These are phyloP conservation scores for Zymoseptoria tritici DNA, from an alignment of 2,329 filamentous ascomycete genomes.

Conservation along the genomic window DNA sequence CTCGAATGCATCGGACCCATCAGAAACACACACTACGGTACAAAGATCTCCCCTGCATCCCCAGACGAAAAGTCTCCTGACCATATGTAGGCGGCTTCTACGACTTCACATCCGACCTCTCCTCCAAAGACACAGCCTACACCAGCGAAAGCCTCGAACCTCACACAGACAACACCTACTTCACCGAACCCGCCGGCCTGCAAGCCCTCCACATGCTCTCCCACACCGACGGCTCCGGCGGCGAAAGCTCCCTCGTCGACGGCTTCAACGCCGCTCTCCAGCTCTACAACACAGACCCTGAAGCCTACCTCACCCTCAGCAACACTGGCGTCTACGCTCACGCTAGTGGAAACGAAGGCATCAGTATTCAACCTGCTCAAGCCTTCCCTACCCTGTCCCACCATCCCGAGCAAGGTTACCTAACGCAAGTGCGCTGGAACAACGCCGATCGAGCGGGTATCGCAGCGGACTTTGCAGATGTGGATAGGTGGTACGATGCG, in stretches of 20 bases:
- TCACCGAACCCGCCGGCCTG: conserved; percentile 81
- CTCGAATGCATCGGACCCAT: conserved; percentile 80
- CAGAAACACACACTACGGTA: conserved; percentile 80
- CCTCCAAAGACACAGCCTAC: conserved; percentile 62
- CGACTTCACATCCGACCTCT: conserved; percentile 85
- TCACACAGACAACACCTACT: conserved; percentile 95
- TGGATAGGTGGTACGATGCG: conserved; percentile 66
- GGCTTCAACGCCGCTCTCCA: conserved; percentile 66
- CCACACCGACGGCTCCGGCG: conserved; percentile 63
- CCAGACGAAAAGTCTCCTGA: neutral
- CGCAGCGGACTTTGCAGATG: conserved; percentile 42
- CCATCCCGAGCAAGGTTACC: conserved; percentile 35
- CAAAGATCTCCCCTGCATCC: too few relatives aligned
- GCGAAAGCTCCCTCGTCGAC: conserved; percentile 75
- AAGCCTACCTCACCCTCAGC: conserved; percentile 52
- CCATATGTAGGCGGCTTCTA: conserved; percentile 53
- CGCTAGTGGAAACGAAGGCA: conserved; percentile 77
- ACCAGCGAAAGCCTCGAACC: conserved; percentile 74
- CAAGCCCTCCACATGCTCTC: conserved; percentile 91
- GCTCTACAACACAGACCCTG: conserved; percentile 48
- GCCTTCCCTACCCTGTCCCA: conserved; percentile 66
- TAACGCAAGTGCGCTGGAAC: conserved; percentile 80
- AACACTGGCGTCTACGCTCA: conserved; percentile 62
- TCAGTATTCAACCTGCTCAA: conserved; percentile 66
- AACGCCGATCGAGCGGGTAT: conserved; percentile 76